These are phyloP conservation scores for Colletotrichum shisoi DNA, from an alignment of 2,329 filamentous ascomycete species.

Conservation along the genomic window DNA sequence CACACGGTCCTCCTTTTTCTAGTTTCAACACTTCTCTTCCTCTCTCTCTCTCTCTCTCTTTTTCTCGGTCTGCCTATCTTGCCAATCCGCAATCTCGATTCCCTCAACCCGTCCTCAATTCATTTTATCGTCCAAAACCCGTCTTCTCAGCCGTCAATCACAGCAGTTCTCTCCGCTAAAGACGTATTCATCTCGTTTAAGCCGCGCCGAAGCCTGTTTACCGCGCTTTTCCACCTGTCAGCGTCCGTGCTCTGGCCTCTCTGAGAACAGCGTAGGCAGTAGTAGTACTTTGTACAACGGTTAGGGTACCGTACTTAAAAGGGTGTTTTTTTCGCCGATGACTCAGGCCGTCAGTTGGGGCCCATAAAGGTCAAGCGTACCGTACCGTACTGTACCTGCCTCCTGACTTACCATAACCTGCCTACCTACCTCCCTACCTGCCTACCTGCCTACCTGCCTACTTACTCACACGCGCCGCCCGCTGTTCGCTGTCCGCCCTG, in stretches of 20 bases:
- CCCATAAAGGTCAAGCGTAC: too few species aligned
- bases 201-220: slow-evolving; percentile 19
- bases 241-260: slow-evolving; percentile 32
- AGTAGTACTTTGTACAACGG: not conserved
- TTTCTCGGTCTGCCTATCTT: not conserved
- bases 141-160: not conserved
- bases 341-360: too few species aligned
- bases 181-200: slow-evolving; percentile 33
- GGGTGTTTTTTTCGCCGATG: too few species aligned
- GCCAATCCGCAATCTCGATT: not conserved
- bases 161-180: slow-evolving; percentile 29
- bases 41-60: not conserved
- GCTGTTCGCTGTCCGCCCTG: slow-evolving; percentile 2
- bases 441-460: too few species aligned
- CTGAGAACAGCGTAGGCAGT: not conserved
- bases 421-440: slow-evolving; percentile 10
- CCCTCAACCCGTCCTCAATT: slow-evolving; percentile 4
- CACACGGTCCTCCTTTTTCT: slow-evolving; percentile 15
- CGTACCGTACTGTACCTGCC: not conserved
- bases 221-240: slow-evolving; percentile 26
- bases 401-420: not conserved
- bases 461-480: not conserved
- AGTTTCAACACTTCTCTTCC: slow-evolving; percentile 6
- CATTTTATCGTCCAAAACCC: not conserved
- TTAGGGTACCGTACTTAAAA: too few species aligned